phyloP scores from a whole-genome alignment of 2,329 filamentous ascomycete species.

The Seiridium unicorne region DNA sequence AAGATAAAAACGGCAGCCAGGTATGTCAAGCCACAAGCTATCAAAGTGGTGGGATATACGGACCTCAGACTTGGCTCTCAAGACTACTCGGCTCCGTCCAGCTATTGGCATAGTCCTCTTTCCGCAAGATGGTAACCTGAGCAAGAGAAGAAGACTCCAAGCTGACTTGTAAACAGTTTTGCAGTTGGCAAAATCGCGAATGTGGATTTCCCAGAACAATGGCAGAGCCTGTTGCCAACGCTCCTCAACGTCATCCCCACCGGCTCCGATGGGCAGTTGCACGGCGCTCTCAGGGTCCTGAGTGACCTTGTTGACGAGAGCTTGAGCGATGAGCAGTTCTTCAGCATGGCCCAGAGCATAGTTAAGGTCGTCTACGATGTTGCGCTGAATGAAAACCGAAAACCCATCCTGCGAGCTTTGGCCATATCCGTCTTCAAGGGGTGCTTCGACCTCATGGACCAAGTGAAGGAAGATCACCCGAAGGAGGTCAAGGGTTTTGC shows the following conservation, averaged over 20 bases:
- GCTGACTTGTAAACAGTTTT: conserved; percentile 41
- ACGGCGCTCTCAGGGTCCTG: conserved; percentile 86
- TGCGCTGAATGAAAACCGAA: conserved; percentile 72
- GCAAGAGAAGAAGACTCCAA: not conserved
- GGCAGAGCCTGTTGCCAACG: conserved; percentile 83
- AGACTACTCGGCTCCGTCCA: not conserved
- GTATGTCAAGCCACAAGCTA: conserved; percentile 41
- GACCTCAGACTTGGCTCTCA: not conserved
- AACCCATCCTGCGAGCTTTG: conserved; percentile 74
- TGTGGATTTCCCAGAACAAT: conserved; percentile 90
- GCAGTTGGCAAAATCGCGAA: conserved; percentile 92
- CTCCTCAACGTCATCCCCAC: conserved; percentile 75
- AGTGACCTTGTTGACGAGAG: conserved; percentile 90
- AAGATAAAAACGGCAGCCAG: conserved; percentile 89
- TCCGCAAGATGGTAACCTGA: too few relatives aligned
- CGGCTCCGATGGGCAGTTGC: conserved; percentile 76
- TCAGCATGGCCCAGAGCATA: conserved; percentile 81
- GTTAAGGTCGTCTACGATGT: conserved; percentile 82
- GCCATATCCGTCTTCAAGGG: conserved; percentile 87
- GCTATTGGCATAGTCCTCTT: too few relatives aligned
- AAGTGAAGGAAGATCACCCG: conserved; percentile 92
- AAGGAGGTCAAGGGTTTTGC: conserved; percentile 84
- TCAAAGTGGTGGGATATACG: not conserved
- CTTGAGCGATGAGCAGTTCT: conserved; percentile 93
- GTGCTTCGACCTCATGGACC: conserved; percentile 94